Base-by-base conservation (phyloP, 495 filamentous ascomycete species). In the Aspergillus baeticus region DNA sequence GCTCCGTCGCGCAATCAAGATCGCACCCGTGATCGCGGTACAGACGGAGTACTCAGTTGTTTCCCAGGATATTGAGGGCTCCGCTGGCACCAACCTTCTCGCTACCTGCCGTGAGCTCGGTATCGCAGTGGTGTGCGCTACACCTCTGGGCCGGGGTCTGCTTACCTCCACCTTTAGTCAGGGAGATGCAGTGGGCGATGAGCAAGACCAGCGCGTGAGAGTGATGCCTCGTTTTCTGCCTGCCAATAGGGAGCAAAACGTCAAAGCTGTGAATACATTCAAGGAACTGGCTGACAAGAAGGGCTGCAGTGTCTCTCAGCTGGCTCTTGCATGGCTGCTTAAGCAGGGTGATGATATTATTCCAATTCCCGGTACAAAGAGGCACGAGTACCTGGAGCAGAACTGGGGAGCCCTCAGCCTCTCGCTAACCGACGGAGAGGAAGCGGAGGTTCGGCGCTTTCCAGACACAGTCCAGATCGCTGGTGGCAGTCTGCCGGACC, bases 341-440 rank as follows among this genome's bases (percentile, higher is more conserved):
- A 69, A 68, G 22, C 84, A 86, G 60, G 84, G 84, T 0, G 68
- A 77, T n/a, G 80, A 85, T 59, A 71, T 87, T 13, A 75, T 87
- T 49, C 77, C 82, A 0, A 85, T 86, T 62, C 84, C 85, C 0
- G 79, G 87, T n/a, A 83, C 82, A 1, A 81, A 75, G 52, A 75
- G 66, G n/a, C 54, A 79, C 21, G 71, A 80, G 55, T 81, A 82
- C 37, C 56, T 87, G 29, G 78, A 83, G 38, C 77, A 86, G 64
- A 87, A 88, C 66, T 76, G 57, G 55, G 51, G 2, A 63, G 59
- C 41, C 23, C 44, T 47, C 13, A 26, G 26, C n/a, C 33, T 47
- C 44, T 34, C 44, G 44, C 23, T 47, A 5, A 34, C 44, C 6
- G n/a, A 33, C 3, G 26, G 33, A 26, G 44, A 47, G 17, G 44